phyloP scores from a whole-genome alignment of 2,329 filamentous ascomycete genomes.

The Aspergillus luchuensis region DNA sequence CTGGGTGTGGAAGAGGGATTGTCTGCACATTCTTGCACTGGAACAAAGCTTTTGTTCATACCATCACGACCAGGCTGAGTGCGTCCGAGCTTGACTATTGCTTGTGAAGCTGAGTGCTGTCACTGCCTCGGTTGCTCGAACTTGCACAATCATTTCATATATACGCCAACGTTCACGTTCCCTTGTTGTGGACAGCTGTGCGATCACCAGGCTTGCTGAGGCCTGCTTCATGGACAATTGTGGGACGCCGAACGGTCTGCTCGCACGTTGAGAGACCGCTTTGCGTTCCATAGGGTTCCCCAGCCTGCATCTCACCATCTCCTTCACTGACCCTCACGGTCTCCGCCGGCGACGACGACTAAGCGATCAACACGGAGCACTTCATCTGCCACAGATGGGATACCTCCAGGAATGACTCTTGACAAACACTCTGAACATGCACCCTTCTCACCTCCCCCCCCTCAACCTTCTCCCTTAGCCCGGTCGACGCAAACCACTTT shows the following conservation, averaged over 20 bases:
- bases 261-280: conserved; percentile 52
- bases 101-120: not conserved
- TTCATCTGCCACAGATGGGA: conserved; percentile 33
- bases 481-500: conserved; percentile 37
- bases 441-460: conserved; percentile 35
- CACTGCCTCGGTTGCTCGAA: not conserved
- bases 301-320: conserved; percentile 36
- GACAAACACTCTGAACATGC: conserved; percentile 46
- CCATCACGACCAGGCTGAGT: not conserved
- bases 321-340: not conserved
- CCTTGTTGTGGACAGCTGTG: not conserved
- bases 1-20: not conserved
- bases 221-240: conserved; percentile 45
- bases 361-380: conserved; percentile 19
- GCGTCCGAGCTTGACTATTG: not conserved
- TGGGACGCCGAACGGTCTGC: conserved; percentile 54
- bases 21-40: not conserved
- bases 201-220: conserved; percentile 21
- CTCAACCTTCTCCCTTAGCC: conserved; percentile 35
- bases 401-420: conserved; percentile 40
- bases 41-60: not conserved
- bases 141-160: not conserved
- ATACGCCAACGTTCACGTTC: not conserved
- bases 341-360: conserved; percentile 10
- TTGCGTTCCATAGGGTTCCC: conserved; percentile 56